Evolutionary conservation across 2,329 filamentous ascomycete genomes (phyloP).

Genomic region (Beauveria varroae): DNA sequence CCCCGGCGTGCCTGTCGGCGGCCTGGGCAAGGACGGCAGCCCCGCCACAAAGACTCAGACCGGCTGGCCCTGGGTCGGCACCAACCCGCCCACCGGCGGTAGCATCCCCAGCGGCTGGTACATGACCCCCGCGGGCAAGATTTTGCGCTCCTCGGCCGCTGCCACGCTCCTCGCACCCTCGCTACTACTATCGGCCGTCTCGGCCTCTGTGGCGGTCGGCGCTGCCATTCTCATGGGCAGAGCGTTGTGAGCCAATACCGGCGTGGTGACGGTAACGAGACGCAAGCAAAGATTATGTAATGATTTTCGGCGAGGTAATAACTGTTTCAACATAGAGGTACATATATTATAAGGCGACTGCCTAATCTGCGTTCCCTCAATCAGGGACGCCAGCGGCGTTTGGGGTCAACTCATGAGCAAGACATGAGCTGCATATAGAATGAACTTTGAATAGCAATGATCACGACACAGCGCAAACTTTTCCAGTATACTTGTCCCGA

Average conservation of each 20-base stretch:
- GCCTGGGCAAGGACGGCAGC: constrained; percentile 51
- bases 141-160: constrained; percentile 58
- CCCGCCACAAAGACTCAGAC: constrained; percentile 48
- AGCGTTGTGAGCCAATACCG: not conserved
- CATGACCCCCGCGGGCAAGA: constrained; percentile 70
- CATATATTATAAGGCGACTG: not conserved
- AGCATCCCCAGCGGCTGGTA: constrained; percentile 72
- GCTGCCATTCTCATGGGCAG: constrained; percentile 14
- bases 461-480: not conserved
- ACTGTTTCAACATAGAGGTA: not conserved
- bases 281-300: not conserved
- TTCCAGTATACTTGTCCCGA: not conserved
- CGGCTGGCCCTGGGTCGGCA: constrained; percentile 61
- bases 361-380: not conserved
- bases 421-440: not conserved
- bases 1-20: constrained; percentile 62
- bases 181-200: constrained; percentile 19
- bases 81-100: constrained; percentile 43
- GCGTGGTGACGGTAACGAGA: not conserved
- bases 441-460: not conserved
- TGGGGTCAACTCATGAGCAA: not conserved
- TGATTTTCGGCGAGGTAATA: not conserved
- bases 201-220: constrained; percentile 19
- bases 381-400: not conserved
- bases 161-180: constrained; percentile 14